Percentiles rank a stretch among this genome's conserved stretches.
phyloP scores from a whole-genome alignment of 805 yeast genomes.

The Yarrowia osloensis region DNA sequence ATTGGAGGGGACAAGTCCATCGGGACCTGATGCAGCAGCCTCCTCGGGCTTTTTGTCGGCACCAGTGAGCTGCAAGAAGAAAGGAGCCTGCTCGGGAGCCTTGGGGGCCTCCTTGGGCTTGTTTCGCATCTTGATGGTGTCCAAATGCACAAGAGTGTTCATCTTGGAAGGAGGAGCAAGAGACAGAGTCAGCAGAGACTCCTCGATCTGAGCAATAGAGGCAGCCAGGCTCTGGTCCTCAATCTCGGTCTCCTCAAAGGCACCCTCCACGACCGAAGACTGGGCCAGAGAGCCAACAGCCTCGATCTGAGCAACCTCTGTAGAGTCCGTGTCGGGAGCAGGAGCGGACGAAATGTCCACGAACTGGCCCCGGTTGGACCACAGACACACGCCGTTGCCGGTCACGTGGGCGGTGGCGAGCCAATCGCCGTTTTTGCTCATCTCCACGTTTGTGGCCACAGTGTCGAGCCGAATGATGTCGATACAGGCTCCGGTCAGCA shows the following conservation, averaged over 20 bases:
- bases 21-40: conserved; percentile 41
- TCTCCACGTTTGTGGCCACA: conserved; percentile 77
- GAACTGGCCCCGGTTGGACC: conserved; percentile 92
- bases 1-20: conserved; percentile 20
- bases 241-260: conserved; percentile 51
- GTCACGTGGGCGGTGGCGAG: conserved; percentile 90
- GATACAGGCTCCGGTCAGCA: conserved; percentile 95
- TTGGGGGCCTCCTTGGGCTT: conserved; percentile 89
- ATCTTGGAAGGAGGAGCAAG: conserved; percentile 75
- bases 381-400: conserved; percentile 84
- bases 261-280: conserved; percentile 50
- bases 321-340: conserved; percentile 61
- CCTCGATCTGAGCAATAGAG: conserved; percentile 61
- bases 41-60: conserved; percentile 42
- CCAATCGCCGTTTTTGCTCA: conserved; percentile 86
- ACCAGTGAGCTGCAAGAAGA: conserved; percentile 73
- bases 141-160: conserved; percentile 76
- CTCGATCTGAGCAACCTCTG: conserved; percentile 48
- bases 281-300: conserved; percentile 20
- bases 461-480: conserved; percentile 80
- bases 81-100: conserved; percentile 77
- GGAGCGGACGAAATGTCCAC: conserved; percentile 70
- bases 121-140: conserved; percentile 79
- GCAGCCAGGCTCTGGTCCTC: conserved; percentile 42
- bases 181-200: conserved; percentile 69